These are phyloP conservation scores for Hypoxylon crocopeplum DNA, from an alignment of 495 filamentous ascomycete genomes.

Conservation along the genomic window DNA sequence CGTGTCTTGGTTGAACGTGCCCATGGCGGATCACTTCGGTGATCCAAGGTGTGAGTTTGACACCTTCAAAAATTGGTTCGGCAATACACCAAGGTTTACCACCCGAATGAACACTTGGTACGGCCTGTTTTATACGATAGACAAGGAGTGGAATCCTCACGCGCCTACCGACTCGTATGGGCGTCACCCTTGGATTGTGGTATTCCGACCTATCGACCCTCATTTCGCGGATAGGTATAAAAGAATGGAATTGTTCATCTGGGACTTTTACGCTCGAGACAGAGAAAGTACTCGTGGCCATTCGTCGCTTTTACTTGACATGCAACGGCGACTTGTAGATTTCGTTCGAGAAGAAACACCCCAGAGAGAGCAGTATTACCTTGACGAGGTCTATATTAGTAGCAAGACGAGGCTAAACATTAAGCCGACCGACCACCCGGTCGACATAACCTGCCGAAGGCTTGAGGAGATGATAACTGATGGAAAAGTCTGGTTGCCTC, in stretches of 20 bases:
- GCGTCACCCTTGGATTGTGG: slow-evolving; percentile 52
- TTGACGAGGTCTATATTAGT: slow-evolving; percentile 50
- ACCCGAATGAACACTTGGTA: slow-evolving; percentile 43
- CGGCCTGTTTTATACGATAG: slow-evolving; percentile 56
- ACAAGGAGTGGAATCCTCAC: slow-evolving; percentile 44
- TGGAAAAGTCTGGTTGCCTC: slow-evolving; percentile 39
- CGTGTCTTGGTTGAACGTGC: slow-evolving; percentile 45
- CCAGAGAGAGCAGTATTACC: slow-evolving; percentile 31
- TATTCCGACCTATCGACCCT: slow-evolving; percentile 46
- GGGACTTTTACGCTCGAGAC: slow-evolving; percentile 45
- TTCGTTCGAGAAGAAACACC: slow-evolving; percentile 33
- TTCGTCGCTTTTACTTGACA: slow-evolving; percentile 39
- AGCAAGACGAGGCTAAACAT: slow-evolving; percentile 23
- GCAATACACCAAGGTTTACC: slow-evolving; percentile 24
- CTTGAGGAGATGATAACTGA: slow-evolving; percentile 33
- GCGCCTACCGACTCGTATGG: slow-evolving; percentile 16
- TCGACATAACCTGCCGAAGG: slow-evolving; percentile 25
- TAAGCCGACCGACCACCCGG: slow-evolving; percentile 4
- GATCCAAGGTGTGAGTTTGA: slow-evolving; percentile 37
- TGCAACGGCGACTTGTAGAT: slow-evolving; percentile 50
- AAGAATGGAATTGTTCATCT: slow-evolving; percentile 53
- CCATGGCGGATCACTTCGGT: slow-evolving; percentile 46
- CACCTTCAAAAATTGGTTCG: slow-evolving; percentile 47
- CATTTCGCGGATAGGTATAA: slow-evolving; percentile 11
- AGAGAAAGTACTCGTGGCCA: slow-evolving; percentile 10